Evolutionary conservation across 2,329 filamentous ascomycete genomes (phyloP), one percentile per base, ranked within the genome.

Genomic region (Aspergillus calidoustus): DNA sequence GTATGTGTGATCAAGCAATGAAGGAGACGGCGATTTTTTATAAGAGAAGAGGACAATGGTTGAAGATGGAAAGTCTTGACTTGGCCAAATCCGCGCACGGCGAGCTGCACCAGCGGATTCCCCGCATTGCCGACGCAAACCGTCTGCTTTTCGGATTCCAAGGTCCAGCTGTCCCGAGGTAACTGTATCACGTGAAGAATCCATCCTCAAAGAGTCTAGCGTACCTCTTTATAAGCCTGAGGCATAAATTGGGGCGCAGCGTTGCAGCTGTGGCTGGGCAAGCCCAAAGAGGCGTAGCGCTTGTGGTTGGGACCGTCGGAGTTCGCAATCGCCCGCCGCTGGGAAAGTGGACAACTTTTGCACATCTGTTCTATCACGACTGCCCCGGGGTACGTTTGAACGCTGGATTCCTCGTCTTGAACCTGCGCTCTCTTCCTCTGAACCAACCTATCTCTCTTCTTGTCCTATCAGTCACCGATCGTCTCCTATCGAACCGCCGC

Each of bases 341-440:
- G 49, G 53, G 50, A 44, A 61, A 69, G 69, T 74, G 73, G 73
- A 74, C 73, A 75, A 71, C 73, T 75, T 74, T 71, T 71, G 57
- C 68, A 59, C 63, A 70, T 66, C 57, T 22, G 50, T 38, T 47
- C 38, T 19, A 47, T 55, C 50, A 62, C 59, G 30, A 58, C 34
- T 49, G 44, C 50, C 50, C 51, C 52, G 38, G 44, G 8, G 46
- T 25, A 25, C 23, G 17, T n/a, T 48, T 54, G 49, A 13, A 38
- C 53, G 50, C 49, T 28, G 19, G 28, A 38, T 52, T 7, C 15
- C 23, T 25, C 43, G 54, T 30, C 30, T 17, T 57, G 47, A 54
- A 49, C 53, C 41, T 49, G 59, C 59, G 59, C 59, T 25, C 28
- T 9, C 64, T 57, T 60, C 48, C 41, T 54, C 57, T 28, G 19